A percentile compares a stretch with the other conserved stretches of the same genome.
Conservation (phyloP, 805 yeast species). For the Starmera amethionina region DNA sequence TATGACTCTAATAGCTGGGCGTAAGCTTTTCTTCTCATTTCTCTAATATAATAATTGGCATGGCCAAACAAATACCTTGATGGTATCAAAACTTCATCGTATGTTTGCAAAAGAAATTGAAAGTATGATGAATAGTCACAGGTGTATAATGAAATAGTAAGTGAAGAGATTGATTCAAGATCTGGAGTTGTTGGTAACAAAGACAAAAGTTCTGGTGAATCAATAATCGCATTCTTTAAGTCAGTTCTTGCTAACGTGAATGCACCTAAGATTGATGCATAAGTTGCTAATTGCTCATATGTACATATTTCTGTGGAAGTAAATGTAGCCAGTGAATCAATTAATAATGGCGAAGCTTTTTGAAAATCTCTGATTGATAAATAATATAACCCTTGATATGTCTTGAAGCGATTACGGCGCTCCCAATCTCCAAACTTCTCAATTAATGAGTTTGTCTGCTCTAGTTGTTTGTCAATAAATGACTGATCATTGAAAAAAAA, state of each 20-base stretch:
- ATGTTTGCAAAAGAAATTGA: slow-evolving; percentile 65
- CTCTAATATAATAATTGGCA: slow-evolving; percentile 77
- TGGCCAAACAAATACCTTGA: slow-evolving; percentile 67
- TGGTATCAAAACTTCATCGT: slow-evolving; percentile 58
- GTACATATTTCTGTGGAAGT: slow-evolving; percentile 85
- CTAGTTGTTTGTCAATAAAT: slow-evolving; percentile 62
- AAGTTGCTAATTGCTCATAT: slow-evolving; percentile 83
- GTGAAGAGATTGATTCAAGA: slow-evolving; percentile 69
- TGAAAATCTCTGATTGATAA: slow-evolving; percentile 79
- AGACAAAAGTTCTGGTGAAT: slow-evolving; percentile 87
- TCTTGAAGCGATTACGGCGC: slow-evolving; percentile 88
- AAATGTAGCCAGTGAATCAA: slow-evolving; percentile 90
- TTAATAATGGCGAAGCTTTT: slow-evolving; percentile 77
- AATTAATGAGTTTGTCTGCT: slow-evolving; percentile 61
- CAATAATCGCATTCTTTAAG: slow-evolving; percentile 74
- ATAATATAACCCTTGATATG: slow-evolving; percentile 77
- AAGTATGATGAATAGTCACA: slow-evolving; percentile 80
- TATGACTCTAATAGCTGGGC: slow-evolving; percentile 91
- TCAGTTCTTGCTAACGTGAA: slow-evolving; percentile 76
- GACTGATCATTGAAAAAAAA: slow-evolving; percentile 75
- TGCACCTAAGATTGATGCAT: slow-evolving; percentile 83
- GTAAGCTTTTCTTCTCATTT: slow-evolving; percentile 90
- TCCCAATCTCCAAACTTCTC: slow-evolving; percentile 99
- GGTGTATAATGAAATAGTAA: slow-evolving; percentile 80
- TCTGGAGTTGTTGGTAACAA: slow-evolving; percentile 61